Evolutionary conservation across 768 basidiomycete genomes (phyloP).

Genomic region (Collybiopsis luxurians): DNA sequence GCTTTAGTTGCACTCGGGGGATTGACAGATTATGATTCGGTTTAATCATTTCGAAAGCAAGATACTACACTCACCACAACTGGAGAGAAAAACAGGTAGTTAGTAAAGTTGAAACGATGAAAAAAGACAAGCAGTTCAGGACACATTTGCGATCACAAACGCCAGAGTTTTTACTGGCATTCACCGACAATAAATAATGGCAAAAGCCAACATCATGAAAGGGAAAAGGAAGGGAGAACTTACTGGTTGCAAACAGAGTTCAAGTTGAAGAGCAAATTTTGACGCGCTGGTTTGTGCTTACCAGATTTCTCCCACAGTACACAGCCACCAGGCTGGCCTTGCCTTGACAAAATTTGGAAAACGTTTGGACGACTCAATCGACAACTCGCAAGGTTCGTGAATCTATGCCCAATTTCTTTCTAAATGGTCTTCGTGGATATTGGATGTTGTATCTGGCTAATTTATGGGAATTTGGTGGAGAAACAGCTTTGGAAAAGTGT

Average conservation of each 20-base stretch:
- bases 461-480: neutral
- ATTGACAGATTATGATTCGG: conserved; percentile 50
- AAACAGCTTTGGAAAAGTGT: neutral
- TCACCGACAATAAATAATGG: conserved; percentile 77
- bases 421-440: neutral
- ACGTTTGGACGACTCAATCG: neutral
- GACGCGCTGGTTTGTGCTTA: too few species aligned
- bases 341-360: neutral
- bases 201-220: conserved; percentile 48
- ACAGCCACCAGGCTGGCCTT: neutral
- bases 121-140: conserved; percentile 34
- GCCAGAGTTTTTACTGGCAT: conserved; percentile 21
- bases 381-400: conserved; percentile 7
- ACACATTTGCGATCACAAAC: conserved; percentile 49
- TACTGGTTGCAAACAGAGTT: too few species aligned
- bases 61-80: conserved; percentile 1
- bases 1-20: conserved; percentile 38
- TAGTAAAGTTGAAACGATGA: conserved; percentile 6
- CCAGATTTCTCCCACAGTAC: neutral
- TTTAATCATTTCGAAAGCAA: conserved; percentile 27
- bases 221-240: neutral
- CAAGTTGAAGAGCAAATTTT: too few species aligned
- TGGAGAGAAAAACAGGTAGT: conserved; percentile 6
- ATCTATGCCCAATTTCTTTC: neutral
- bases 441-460: neutral